Base-by-base conservation (phyloP, 306 rosid genomes). In the Crotalaria pallida region DNA sequence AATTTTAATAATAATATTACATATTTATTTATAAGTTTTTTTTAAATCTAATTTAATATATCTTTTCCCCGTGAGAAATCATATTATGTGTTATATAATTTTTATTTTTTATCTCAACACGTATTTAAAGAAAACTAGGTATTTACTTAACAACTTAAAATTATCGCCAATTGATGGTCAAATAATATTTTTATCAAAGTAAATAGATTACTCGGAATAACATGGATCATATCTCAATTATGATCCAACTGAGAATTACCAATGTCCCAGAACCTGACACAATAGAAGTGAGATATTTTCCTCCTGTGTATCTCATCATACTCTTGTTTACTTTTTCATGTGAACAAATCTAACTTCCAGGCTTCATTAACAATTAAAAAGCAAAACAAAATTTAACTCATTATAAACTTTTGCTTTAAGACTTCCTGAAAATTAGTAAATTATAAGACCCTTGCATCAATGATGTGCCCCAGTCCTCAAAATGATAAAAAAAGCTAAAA, bases 221-320 rank as follows among this genome's bases (percentile, higher is more conserved):
- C 47, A 71, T 71, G 33, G 67, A 81, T 76, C 79, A 82, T 77
- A 79, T 69, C 85, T 70, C 80, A 78, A 69, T 58, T 63, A 82
- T 76, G 67, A 74, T 77, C 52, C 66, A 63, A 64, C 15, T 18
- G 67, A 74, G 38, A 64, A 52, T 44, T 22, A 66, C 18, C 52
- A 59, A 66, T 27, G 57, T 47, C 47, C 27, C 52, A 11, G 47
- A 70, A 61, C 69, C 58, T 53, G 70, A 77, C 76, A 77, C 71
- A 21, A 74, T 18, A 59, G 36, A 34, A 69, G 69, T 80, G 58
- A 52, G 74, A 60, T 60, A 73, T 15, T 65, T 58, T 36, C 36
- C 41, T 68, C 44, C 58, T 57, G 70, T 58, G 70, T 63, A 10
- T 49, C 66, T 33, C 75, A 64, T 73, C 63, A 77, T 53, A 47